These are phyloP conservation scores for Kurtzmaniella cleridarum DNA, from an alignment of 805 yeast species.

Conservation along the genomic window DNA sequence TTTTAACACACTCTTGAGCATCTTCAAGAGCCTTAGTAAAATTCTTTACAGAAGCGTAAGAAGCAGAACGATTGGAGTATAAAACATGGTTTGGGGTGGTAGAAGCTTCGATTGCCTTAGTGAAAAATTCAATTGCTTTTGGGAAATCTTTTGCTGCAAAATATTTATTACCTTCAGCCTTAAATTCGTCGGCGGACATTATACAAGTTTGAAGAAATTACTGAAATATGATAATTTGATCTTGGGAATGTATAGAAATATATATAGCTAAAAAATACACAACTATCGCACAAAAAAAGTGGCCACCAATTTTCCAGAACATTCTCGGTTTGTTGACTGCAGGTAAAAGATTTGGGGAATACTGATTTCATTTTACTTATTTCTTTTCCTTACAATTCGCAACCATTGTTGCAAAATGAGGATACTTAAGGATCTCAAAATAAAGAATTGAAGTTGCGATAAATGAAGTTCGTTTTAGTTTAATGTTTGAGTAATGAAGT, in stretches of 20 bases:
- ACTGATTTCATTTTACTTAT: no score
- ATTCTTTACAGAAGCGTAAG: conserved; percentile 73
- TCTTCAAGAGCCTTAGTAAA: conserved; percentile 74
- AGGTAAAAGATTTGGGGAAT: background rate
- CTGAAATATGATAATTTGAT: no score
- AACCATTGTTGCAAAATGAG: no score
- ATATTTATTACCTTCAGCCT: conserved; percentile 90
- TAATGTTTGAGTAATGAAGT: no score
- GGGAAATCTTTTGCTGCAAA: conserved; percentile 82
- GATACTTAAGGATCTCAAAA: no score
- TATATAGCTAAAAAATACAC: background rate
- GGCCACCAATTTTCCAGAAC: conserved; percentile 3
- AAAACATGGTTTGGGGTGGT: conserved; percentile 85
- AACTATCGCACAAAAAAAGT: background rate
- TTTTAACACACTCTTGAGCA: conserved; percentile 76
- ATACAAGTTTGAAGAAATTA: background rate
- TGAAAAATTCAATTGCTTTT: conserved; percentile 73
- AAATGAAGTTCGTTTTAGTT: no score
- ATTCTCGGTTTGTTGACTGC: conserved; percentile 2
- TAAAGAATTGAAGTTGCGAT: no score
- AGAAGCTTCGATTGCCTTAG: conserved; percentile 83
- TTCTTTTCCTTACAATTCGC: no score
- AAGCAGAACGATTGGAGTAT: conserved; percentile 90
- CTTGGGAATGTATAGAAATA: no score
- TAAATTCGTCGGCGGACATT: conserved; percentile 65